Evolutionary conservation across 2,329 filamentous ascomycete genomes (phyloP).

Genomic region (Emergomyces orientalis): DNA sequence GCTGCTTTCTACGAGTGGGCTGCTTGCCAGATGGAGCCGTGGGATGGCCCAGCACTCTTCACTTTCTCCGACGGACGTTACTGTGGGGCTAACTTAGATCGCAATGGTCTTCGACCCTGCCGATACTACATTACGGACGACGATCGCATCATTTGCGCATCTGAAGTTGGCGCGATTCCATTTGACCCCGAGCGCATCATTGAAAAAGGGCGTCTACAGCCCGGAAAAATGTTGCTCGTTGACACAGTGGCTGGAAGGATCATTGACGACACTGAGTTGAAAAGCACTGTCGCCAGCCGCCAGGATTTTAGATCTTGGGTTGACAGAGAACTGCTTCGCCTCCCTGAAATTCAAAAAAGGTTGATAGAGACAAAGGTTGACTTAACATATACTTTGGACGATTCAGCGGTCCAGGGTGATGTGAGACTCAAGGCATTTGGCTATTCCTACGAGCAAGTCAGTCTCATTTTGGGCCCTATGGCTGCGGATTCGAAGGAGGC

Average conservation of each 20-base stretch:
- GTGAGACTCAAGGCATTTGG: constrained; percentile 77
- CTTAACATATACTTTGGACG: constrained; percentile 58
- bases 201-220: constrained; percentile 87
- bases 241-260: constrained; percentile 86
- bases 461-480: constrained; percentile 85
- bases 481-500: constrained; percentile 96
- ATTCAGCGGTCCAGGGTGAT: constrained; percentile 69
- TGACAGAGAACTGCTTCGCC: constrained; percentile 70
- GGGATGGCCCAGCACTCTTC: constrained; percentile 94
- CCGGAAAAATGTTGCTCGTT: constrained; percentile 90
- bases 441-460: constrained; percentile 93
- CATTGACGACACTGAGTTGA: constrained; percentile 88
- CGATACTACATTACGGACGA: constrained; percentile 96
- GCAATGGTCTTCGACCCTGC: constrained; percentile 90
- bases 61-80: constrained; percentile 94
- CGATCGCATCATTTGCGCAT: constrained; percentile 93
- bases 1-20: constrained; percentile 98
- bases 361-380: constrained; percentile 45
- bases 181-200: constrained; percentile 85
- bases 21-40: constrained; percentile 97
- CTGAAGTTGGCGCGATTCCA: constrained; percentile 86
- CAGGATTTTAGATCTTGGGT: constrained; percentile 86
- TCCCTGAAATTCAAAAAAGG: constrained; percentile 63
- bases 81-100: constrained; percentile 92
- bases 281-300: constrained; percentile 74